Evolutionary conservation across 305 asterid genomes (phyloP).

Genomic region (Fraxinus greggii): DNA sequence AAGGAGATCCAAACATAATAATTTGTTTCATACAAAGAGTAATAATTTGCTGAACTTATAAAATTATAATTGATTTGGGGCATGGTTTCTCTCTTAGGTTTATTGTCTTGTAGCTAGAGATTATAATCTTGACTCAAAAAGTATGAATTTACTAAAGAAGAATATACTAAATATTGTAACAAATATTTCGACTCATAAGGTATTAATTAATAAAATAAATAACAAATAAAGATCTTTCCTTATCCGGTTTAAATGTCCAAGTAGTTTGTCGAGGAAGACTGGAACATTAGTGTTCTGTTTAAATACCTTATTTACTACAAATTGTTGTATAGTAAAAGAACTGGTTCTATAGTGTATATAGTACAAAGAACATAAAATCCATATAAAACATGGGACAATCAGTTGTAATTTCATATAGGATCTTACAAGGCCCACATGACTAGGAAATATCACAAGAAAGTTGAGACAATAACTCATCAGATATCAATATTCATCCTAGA

Average conservation of each 20-base stretch:
- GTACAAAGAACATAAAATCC: neutral
- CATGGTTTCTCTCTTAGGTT: constrained; percentile 6
- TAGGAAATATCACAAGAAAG: neutral
- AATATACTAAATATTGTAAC: neutral
- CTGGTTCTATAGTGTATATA: neutral
- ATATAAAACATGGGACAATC: neutral
- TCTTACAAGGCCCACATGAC: neutral
- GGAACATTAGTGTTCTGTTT: neutral
- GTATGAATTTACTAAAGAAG: too few species aligned
- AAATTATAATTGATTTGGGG: constrained; percentile 10
- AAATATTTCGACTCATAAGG: neutral
- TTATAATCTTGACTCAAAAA: neutral
- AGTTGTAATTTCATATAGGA: neutral
- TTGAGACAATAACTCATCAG: neutral
- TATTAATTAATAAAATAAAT: neutral
- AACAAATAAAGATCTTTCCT: neutral
- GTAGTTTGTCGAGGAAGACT: neutral
- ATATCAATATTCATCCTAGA: neutral
- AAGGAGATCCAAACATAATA: constrained; percentile 19
- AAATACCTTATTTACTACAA: neutral
- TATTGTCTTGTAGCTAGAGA: neutral
- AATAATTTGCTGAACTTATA: constrained; percentile 11
- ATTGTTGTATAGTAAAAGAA: neutral
- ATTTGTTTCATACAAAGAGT: neutral
- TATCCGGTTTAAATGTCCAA: neutral